Evolutionary conservation across 805 yeast genomes (phyloP).

Genomic region (Wickerhamiella nectarea): DNA sequence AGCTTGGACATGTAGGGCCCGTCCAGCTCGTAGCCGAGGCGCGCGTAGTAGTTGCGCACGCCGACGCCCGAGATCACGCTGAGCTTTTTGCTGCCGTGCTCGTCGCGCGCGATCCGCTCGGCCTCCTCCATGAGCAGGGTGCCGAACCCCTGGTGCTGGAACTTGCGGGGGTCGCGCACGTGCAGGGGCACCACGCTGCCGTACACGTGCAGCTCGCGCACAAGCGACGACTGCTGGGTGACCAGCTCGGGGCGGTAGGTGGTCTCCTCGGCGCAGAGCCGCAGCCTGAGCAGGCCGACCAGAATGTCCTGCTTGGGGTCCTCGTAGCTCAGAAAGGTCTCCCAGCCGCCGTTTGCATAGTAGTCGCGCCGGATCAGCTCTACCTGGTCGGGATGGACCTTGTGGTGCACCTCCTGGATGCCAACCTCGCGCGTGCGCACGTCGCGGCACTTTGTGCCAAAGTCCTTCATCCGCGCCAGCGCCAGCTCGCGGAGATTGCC

Average conservation of each 20-base stretch:
- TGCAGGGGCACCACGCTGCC: constrained; percentile 96
- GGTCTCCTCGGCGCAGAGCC: constrained; percentile 78
- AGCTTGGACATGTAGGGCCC: constrained; percentile 95
- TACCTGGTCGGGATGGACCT: constrained; percentile 92
- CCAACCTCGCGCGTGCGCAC: constrained; percentile 98
- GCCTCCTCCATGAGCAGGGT: constrained; percentile 97
- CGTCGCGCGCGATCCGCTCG: constrained; percentile 85
- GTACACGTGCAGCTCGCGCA: constrained; percentile 93
- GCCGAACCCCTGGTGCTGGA: constrained; percentile 98
- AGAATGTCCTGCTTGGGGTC: constrained; percentile 94
- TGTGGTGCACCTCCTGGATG: constrained; percentile 94
- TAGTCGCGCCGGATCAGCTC: constrained; percentile 91
- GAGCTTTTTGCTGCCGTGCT: constrained; percentile 82
- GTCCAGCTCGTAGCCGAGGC: constrained; percentile 79
- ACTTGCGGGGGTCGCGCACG: constrained; percentile 91
- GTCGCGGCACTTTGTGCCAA: constrained; percentile 91
- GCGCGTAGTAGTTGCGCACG: constrained; percentile 87
- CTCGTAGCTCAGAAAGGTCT: constrained; percentile 87
- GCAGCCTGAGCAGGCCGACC: constrained; percentile 75
- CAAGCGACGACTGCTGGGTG: constrained; percentile 75
- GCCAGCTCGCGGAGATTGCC: constrained; percentile 94
- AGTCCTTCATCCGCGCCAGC: constrained; percentile 93
- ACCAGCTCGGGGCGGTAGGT: constrained; percentile 84
- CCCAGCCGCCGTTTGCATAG: constrained; percentile 64
- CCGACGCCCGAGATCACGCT: constrained; percentile 97